Conservation (phyloP, 2,329 filamentous ascomycete genomes). For the Penicillium brasilianum region DNA sequence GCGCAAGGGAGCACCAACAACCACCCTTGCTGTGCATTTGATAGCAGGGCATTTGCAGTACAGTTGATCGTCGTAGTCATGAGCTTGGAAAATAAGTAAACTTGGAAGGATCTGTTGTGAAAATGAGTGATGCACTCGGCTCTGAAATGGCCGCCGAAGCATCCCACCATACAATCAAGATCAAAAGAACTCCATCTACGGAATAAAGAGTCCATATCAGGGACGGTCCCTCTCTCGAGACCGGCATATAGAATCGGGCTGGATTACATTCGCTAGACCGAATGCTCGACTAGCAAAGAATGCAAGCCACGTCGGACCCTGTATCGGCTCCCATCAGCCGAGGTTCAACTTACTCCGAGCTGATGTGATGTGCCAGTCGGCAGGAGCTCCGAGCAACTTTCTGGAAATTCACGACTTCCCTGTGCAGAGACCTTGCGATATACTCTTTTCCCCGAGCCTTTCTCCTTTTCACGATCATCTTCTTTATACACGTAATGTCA, state of each 20-base stretch:
- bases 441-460: not conserved
- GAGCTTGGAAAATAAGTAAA: not conserved
- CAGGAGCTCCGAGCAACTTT: slow-evolving; percentile 7
- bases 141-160: not conserved
- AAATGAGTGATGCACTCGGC: not conserved
- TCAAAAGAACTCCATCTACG: not conserved
- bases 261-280: not conserved
- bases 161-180: not conserved
- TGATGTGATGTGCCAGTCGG: slow-evolving; percentile 12
- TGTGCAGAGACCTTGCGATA: not conserved
- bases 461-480: not conserved
- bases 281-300: not conserved
- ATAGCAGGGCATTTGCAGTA: too few species aligned
- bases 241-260: slow-evolving; percentile 1
- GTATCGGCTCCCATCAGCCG: slow-evolving; percentile 17
- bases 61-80: not conserved
- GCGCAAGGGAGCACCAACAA: not conserved
- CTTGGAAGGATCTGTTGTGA: not conserved
- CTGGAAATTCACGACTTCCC: slow-evolving; percentile 4
- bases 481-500: slow-evolving; percentile 20
- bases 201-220: not conserved
- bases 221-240: not conserved
- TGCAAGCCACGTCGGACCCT: not conserved
- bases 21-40: not conserved
- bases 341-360: slow-evolving; percentile 22